A percentile compares a stretch with the other conserved stretches of the same genome.
These are phyloP conservation scores for Chlorophyllum brunneum DNA, from an alignment of 768 basidiomycete species.

Conservation along the genomic window DNA sequence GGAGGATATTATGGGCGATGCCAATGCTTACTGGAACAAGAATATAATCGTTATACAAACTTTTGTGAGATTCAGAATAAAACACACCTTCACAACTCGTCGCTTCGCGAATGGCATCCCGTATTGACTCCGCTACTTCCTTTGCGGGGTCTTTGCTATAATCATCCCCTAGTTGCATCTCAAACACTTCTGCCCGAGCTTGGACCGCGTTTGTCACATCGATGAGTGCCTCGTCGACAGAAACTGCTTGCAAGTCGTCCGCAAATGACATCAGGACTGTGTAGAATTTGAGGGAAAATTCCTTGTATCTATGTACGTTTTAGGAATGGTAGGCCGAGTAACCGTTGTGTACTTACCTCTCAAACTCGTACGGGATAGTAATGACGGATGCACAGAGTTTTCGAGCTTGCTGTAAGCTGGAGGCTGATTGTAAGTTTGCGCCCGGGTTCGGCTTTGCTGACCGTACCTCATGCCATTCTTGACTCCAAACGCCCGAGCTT, in stretches of 20 bases:
- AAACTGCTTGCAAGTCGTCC: conserved; percentile 92
- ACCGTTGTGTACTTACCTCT: conserved; percentile 43
- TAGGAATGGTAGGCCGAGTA: background rate
- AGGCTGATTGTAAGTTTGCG: background rate
- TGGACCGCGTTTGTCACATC: conserved; percentile 70
- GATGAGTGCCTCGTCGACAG: conserved; percentile 93
- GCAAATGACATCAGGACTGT: conserved; percentile 87
- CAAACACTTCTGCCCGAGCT: conserved; percentile 17
- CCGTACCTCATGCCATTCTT: conserved; percentile 92
- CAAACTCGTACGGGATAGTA: conserved; percentile 94
- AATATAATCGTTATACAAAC: background rate
- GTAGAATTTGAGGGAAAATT: conserved; percentile 84
- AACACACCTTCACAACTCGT: conserved; percentile 81
- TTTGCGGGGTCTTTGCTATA: conserved; percentile 57
- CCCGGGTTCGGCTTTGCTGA: background rate
- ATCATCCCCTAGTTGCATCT: conserved; percentile 9
- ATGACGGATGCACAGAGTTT: conserved; percentile 67
- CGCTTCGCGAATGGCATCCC: conserved; percentile 67
- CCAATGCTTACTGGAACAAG: conserved; percentile 81
- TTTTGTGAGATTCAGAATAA: background rate
- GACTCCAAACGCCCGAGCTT: conserved; percentile 84
- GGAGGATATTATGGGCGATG: conserved; percentile 85
- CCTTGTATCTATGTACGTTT: conserved; percentile 64
- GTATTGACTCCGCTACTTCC: conserved; percentile 77
- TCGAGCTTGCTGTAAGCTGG: conserved; percentile 75